Conservation (phyloP, 2,329 filamentous ascomycete species). For the Fusarium agapanthi region DNA sequence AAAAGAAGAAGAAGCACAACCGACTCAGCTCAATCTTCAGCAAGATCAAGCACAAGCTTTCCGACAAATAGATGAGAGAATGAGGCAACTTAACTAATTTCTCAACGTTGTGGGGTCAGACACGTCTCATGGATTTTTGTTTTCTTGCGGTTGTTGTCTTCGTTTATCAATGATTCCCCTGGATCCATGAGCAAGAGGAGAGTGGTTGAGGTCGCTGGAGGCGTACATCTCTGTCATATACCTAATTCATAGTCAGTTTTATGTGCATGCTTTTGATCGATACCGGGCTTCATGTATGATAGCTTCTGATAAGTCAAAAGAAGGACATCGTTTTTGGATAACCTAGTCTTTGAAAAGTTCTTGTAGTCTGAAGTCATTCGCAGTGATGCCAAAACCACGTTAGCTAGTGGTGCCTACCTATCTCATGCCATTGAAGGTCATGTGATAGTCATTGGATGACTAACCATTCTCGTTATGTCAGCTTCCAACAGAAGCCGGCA, state of each 20-base stretch:
- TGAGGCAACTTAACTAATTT: constrained; percentile 37
- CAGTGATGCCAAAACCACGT: background rate
- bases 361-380: background rate
- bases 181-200: constrained; percentile 46
- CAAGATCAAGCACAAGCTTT: constrained; percentile 62
- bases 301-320: constrained; percentile 26
- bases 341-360: background rate
- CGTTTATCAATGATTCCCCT: constrained; percentile 53
- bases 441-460: constrained; percentile 30
- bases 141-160: constrained; percentile 49
- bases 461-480: constrained; percentile 17
- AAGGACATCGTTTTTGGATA: constrained; percentile 26
- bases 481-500: constrained; percentile 1
- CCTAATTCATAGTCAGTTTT: constrained; percentile 48
- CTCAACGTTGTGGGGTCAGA: constrained; percentile 37
- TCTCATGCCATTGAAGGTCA: background rate
- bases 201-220: constrained; percentile 43
- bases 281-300: constrained; percentile 39
- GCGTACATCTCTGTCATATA: constrained; percentile 48
- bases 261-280: constrained; percentile 36
- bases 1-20: constrained; percentile 76
- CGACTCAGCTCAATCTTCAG: constrained; percentile 69
- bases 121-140: constrained; percentile 35
- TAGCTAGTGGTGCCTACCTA: background rate
- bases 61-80: constrained; percentile 43